phyloP scores from a whole-genome alignment of 169 alveolate genomes.

The Cystoisospora suis region DNA sequence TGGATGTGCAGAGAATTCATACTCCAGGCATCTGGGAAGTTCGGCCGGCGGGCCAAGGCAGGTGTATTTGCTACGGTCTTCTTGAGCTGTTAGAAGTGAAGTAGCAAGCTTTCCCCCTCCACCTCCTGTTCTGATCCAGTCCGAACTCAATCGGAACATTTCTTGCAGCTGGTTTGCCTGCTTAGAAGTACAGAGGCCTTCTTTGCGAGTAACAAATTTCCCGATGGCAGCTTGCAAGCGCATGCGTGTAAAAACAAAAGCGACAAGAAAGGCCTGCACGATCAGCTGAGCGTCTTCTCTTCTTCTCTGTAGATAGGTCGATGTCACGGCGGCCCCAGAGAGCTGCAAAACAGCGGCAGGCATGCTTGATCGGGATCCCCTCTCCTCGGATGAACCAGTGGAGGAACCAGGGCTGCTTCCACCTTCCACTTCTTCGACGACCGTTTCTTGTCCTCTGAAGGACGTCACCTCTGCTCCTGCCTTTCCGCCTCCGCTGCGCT shows the following conservation, averaged over 20 bases:
- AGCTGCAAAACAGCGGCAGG: too few relatives aligned
- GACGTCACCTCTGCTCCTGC: not conserved
- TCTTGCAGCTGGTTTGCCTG: not conserved
- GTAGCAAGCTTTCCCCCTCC: not conserved
- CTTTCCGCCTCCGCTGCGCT: not conserved
- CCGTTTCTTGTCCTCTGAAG: too few relatives aligned
- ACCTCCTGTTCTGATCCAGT: not conserved
- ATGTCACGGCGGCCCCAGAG: not conserved
- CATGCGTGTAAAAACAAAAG: not conserved
- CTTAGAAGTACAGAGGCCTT: not conserved
- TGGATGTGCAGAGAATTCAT: not conserved
- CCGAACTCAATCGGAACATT: not conserved
- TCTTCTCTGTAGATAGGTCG: not conserved
- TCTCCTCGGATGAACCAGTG: too few relatives aligned
- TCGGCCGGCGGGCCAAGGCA: too few relatives aligned
- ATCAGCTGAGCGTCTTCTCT: not conserved
- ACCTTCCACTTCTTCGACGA: too few relatives aligned
- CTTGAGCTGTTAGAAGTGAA: not conserved
- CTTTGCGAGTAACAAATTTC: not conserved
- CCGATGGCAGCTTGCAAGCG: not conserved
- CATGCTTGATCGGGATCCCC: too few relatives aligned
- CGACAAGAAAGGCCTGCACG: constrained; percentile 19
- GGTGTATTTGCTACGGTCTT: not conserved
- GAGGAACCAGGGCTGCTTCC: too few relatives aligned
- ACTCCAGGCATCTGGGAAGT: not conserved